phyloP scores from a whole-genome alignment of 129 eudicot species.

The carrot (Daucus carota) region DH1_v3.0 NC_030384.2:42615001-42615500 shows the following conservation, averaged over 20 bases:
- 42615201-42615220: conserved; percentile 64
- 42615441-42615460: neutral
- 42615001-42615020: conserved; percentile 58
- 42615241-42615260: conserved; percentile 53
- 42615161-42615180: neutral
- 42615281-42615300: neutral
- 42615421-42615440: conserved; percentile 41
- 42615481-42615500: too few species aligned
- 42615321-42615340: neutral
- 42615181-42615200: conserved; percentile 2
- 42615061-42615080: neutral
- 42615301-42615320: neutral
- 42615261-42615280: conserved; percentile 45
- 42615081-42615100: neutral
- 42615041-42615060: conserved; percentile 46
- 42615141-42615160: neutral
- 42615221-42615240: conserved; percentile 59
- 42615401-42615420: conserved; percentile 96
- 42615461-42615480: too few species aligned
- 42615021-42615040: conserved; percentile 44
- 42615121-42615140: neutral
- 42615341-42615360: conserved; percentile 86
- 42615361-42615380: conserved; percentile 34
- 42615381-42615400: conserved; percentile 65
- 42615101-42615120: neutral